Evolutionary conservation across 2,329 filamentous ascomycete genomes (phyloP).

Genomic region (Stromatinia cepivora): DNA sequence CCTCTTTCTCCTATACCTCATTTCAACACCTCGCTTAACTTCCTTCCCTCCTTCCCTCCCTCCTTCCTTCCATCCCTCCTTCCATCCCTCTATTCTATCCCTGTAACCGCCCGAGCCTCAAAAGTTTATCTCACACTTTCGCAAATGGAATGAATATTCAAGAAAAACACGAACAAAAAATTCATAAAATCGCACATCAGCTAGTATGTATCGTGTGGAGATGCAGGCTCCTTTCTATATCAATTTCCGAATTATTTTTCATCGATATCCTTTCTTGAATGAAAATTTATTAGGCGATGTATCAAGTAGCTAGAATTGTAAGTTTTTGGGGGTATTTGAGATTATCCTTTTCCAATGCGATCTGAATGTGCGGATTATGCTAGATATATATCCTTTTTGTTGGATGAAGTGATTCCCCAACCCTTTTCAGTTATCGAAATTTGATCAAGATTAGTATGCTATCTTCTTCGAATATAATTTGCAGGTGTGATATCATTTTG

Average conservation of each 20-base stretch:
- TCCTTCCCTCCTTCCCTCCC: too few relatives aligned
- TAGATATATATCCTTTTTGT: not conserved
- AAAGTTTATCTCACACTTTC: too few relatives aligned
- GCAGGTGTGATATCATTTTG: constrained; percentile 40
- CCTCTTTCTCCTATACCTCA: too few relatives aligned
- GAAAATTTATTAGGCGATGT: not conserved
- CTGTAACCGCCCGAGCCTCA: too few relatives aligned
- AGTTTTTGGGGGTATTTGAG: not conserved
- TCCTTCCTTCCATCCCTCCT: not conserved
- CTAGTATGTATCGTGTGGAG: too few relatives aligned
- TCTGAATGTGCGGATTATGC: not conserved
- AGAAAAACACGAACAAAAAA: too few relatives aligned
- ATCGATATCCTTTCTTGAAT: not conserved
- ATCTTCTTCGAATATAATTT: constrained; percentile 40
- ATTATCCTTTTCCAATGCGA: not conserved
- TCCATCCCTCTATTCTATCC: not conserved
- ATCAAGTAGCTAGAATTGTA: not conserved
- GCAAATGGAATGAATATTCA: too few relatives aligned
- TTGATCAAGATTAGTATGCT: constrained; percentile 35
- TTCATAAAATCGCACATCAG: too few relatives aligned
- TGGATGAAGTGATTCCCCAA: not conserved
- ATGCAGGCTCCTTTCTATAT: too few relatives aligned
- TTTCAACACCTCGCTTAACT: not conserved
- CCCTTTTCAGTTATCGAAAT: constrained; percentile 39
- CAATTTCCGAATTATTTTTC: not conserved